A percentile compares a stretch with the other conserved stretches of the same genome.
phyloP scores from a whole-genome alignment of 2,329 filamentous ascomycete genomes.

The Fusarium metavorans region DNA sequence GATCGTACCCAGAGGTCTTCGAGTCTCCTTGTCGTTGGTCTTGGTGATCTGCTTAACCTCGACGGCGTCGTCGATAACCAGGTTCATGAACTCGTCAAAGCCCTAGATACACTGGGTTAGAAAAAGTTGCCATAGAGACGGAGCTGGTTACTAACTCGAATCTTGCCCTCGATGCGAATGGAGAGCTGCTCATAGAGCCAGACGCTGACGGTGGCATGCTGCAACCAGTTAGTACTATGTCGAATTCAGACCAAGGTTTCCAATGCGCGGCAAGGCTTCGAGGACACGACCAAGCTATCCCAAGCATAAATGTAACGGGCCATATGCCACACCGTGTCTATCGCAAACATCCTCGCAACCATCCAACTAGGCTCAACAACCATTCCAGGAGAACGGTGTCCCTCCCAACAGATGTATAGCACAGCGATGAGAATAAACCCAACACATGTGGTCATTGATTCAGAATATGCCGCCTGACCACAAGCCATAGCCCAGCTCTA shows the following conservation, averaged over 20 bases:
- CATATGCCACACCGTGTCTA: background rate
- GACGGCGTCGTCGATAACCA: conserved; percentile 94
- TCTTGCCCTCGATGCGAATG: conserved; percentile 95
- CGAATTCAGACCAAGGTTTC: background rate
- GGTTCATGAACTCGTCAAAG: conserved; percentile 99
- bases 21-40: conserved; percentile 78
- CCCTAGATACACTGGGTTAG: conserved; percentile 67
- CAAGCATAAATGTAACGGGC: background rate
- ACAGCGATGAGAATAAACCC: background rate
- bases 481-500: background rate
- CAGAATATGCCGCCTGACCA: background rate
- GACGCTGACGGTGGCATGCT: conserved; percentile 87
- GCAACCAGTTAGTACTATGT: conserved; percentile 43
- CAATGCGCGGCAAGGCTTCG: background rate
- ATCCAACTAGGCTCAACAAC: background rate
- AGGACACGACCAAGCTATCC: background rate
- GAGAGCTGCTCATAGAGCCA: conserved; percentile 98
- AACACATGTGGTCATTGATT: background rate
- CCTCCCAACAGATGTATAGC: background rate
- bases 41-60: conserved; percentile 91
- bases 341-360: background rate
- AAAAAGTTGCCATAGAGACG: background rate
- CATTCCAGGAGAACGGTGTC: background rate
- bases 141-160: conserved; percentile 74
- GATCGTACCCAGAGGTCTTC: conserved; percentile 79